A percentile compares a stretch with the other conserved stretches of the same genome.
phyloP scores from a whole-genome alignment of 148 eudicot genomes.

The Dianthus caryophyllus region DNA sequence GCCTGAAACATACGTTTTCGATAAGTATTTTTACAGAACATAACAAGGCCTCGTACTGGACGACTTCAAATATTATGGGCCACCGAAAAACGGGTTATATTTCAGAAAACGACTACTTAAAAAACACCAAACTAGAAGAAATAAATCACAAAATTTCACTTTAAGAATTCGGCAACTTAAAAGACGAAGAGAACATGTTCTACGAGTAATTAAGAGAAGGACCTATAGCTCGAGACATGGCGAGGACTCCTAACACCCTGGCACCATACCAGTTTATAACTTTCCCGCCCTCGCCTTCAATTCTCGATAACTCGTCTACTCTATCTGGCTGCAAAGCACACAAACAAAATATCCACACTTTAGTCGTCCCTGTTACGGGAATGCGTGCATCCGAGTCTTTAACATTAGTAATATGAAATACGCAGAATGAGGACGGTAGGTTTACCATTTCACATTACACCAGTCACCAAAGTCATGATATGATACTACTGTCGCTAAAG shows the following conservation, averaged over 20 bases:
- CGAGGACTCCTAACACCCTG: slow-evolving; percentile 75
- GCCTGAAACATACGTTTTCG: slow-evolving; percentile 33
- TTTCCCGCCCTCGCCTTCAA: slow-evolving; percentile 60
- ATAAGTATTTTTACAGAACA: too few relatives aligned
- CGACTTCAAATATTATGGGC: too few relatives aligned
- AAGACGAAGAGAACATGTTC: neutral
- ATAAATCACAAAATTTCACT: too few relatives aligned
- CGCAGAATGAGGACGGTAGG: neutral
- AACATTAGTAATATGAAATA: neutral
- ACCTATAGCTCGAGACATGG: slow-evolving; percentile 88
- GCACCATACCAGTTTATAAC: slow-evolving; percentile 82
- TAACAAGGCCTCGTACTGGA: too few relatives aligned
- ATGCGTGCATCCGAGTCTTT: neutral
- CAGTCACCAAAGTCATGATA: neutral
- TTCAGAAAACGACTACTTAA: too few relatives aligned
- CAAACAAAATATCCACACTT: slow-evolving; percentile 16
- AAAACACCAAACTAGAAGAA: too few relatives aligned
- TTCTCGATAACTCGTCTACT: slow-evolving; percentile 66
- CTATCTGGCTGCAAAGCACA: slow-evolving; percentile 65
- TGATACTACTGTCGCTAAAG: neutral
- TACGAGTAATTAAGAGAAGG: slow-evolving; percentile 13
- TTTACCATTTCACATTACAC: neutral
- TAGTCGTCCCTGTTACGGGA: neutral
- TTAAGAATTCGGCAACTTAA: too few relatives aligned
- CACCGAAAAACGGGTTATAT: too few relatives aligned